phyloP scores from a whole-genome alignment of 2,329 filamentous ascomycete species.

The Alternaria incomplexa region DNA sequence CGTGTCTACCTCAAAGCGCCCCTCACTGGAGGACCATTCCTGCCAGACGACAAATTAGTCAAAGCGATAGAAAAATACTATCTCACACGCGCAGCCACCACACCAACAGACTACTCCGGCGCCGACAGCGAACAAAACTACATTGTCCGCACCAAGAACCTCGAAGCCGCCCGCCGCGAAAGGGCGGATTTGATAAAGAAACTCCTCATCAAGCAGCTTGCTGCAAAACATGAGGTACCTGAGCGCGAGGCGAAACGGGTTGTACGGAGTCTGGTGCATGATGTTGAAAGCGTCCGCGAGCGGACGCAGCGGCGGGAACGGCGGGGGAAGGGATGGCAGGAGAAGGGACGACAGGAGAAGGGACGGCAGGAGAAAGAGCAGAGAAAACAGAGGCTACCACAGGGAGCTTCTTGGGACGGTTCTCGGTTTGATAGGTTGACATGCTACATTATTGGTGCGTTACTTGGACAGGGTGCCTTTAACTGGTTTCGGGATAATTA shows the following conservation, averaged over 20 bases:
- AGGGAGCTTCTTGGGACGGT: too few species aligned
- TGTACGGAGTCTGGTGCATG: neutral
- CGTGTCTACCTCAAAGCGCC: neutral
- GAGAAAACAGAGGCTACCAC: neutral
- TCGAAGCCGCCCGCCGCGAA: neutral
- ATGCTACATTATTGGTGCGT: too few species aligned
- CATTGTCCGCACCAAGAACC: neutral
- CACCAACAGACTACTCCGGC: neutral
- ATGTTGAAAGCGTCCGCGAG: neutral
- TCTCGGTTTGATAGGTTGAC: too few species aligned
- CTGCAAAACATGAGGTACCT: neutral
- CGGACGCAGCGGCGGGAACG: neutral
- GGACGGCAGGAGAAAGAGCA: neutral
- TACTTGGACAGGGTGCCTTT: too few species aligned
- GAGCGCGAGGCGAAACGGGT: neutral
- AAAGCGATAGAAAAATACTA: neutral
- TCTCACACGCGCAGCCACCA: neutral
- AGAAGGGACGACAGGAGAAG: too few species aligned
- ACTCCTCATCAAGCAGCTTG: neutral
- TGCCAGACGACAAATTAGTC: neutral
- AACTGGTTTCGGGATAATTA: too few species aligned
- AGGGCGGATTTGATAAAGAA: neutral
- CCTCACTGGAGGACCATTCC: neutral
- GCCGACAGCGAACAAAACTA: neutral
- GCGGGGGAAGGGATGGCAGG: neutral